Evolutionary conservation across 2,329 filamentous ascomycete genomes (phyloP).

Genomic region (Hirsutella minnesotensis): DNA sequence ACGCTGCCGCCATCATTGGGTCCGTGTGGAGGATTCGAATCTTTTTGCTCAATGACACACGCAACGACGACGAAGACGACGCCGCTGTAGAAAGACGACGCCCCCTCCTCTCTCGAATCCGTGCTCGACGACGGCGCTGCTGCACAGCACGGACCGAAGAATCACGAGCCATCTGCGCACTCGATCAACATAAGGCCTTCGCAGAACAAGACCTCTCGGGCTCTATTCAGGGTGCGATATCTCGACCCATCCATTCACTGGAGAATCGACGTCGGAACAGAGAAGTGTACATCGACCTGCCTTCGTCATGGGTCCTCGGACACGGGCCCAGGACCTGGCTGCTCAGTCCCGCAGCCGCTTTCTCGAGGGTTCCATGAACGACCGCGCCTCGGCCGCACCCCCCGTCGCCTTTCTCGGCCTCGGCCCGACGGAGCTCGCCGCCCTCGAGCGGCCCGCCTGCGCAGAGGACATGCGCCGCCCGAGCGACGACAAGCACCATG

Average conservation of each 20-base stretch:
- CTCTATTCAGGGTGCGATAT: no score
- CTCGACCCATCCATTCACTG: no score
- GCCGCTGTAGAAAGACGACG: no score
- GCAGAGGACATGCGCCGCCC: not conserved
- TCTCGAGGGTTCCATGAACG: slow-evolving; percentile 78
- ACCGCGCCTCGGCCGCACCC: slow-evolving; percentile 60
- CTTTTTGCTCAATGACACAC: not conserved
- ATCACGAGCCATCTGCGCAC: no score
- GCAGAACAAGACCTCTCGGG: no score
- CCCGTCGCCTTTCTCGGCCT: slow-evolving; percentile 56
- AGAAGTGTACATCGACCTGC: not conserved
- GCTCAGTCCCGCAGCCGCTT: slow-evolving; percentile 37
- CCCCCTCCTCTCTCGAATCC: no score
- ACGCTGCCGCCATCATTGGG: no score
- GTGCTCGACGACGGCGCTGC: not conserved
- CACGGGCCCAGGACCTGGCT: slow-evolving; percentile 17
- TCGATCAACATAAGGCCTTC: no score
- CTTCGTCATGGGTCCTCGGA: slow-evolving; percentile 14
- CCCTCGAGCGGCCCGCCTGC: slow-evolving; percentile 14
- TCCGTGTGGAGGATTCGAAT: no score
- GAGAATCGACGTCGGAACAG: no score
- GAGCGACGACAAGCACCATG: not conserved
- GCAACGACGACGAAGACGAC: not conserved
- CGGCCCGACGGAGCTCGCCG: slow-evolving; percentile 23
- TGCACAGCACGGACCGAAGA: not conserved